Percentiles rank a stretch among this genome's conserved stretches.
Conservation (phyloP, 192 early-diverging fungal genomes). For the Coemansia sp. region DNA sequence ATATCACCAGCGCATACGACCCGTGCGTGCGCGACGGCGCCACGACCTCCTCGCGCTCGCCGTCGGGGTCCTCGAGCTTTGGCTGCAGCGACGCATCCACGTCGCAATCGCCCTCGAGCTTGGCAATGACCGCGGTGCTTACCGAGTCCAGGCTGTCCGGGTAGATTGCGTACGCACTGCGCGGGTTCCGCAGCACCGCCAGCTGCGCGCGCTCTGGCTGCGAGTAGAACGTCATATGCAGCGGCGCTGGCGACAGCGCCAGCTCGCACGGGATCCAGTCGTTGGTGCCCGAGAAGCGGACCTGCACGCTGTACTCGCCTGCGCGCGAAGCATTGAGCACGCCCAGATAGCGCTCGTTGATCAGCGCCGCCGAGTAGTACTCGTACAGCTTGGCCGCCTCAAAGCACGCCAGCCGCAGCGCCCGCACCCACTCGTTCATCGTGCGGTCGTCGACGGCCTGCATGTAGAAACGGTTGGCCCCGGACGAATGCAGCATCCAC, state of each 20-base stretch:
- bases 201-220: constrained; percentile 29
- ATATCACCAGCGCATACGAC: constrained; percentile 49
- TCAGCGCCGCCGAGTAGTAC: constrained; percentile 60
- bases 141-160: constrained; percentile 52
- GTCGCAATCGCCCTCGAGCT: constrained; percentile 54
- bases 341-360: constrained; percentile 37
- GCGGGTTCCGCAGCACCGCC: constrained; percentile 30
- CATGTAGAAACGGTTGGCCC: constrained; percentile 66
- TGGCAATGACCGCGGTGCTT: constrained; percentile 49
- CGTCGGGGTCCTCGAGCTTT: constrained; percentile 37
- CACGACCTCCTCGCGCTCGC: constrained; percentile 29
- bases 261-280: constrained; percentile 54
- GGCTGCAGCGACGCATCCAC: constrained; percentile 47
- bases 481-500: constrained; percentile 64
- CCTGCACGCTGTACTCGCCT: constrained; percentile 33
- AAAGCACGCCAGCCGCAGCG: constrained; percentile 69
- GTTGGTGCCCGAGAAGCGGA: constrained; percentile 50
- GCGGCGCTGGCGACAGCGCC: constrained; percentile 19
- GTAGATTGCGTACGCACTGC: constrained; percentile 49
- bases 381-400: constrained; percentile 73
- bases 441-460: constrained; percentile 55
- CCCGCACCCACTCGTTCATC: constrained; percentile 66
- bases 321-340: constrained; percentile 23
- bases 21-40: constrained; percentile 38
- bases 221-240: constrained; percentile 26